Conservation (phyloP, 1,284 basidiomycete genomes). For the Cryptococcus amylolentus region DNA sequence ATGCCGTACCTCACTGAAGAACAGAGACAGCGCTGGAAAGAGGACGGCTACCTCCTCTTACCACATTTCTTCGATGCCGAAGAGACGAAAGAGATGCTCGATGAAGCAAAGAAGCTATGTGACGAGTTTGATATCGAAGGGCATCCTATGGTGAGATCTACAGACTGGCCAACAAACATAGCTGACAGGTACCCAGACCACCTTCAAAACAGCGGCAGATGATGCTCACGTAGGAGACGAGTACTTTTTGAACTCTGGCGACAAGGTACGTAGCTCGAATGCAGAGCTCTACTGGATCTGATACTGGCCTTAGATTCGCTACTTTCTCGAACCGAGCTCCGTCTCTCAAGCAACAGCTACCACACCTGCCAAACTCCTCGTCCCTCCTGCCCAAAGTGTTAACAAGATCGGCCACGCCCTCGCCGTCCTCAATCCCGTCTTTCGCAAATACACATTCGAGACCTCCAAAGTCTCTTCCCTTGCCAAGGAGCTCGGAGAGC, state of each 20-base stretch:
- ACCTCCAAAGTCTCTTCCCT: constrained; percentile 65
- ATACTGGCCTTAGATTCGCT: constrained; percentile 30
- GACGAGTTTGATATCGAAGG: constrained; percentile 68
- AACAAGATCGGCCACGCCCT: constrained; percentile 61
- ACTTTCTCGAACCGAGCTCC: constrained; percentile 47
- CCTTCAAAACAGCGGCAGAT: constrained; percentile 75
- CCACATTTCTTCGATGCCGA: constrained; percentile 64
- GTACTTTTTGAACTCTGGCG: constrained; percentile 85
- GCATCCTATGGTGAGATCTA: constrained; percentile 68
- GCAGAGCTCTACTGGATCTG: constrained; percentile 60
- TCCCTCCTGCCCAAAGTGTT: constrained; percentile 64
- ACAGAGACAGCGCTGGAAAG: constrained; percentile 33
- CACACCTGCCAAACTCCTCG: constrained; percentile 58
- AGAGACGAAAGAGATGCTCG: constrained; percentile 63
- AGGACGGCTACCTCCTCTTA: constrained; percentile 61
- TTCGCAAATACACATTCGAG: constrained; percentile 70
- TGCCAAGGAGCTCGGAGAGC: constrained; percentile 70
- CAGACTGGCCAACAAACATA: not conserved
- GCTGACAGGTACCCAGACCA: constrained; percentile 58
- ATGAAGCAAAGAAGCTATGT: constrained; percentile 68
- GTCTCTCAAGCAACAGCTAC: constrained; percentile 26
- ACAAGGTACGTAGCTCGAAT: constrained; percentile 66
- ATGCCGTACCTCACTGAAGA: constrained; percentile 28
- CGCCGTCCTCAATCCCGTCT: constrained; percentile 77
- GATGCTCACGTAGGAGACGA: constrained; percentile 66